Evolutionary conservation across 192 early-diverging fungal species (phyloP), one percentile per base, ranked within the genome.

Genomic region (Entomortierella beljakovae): DNA sequence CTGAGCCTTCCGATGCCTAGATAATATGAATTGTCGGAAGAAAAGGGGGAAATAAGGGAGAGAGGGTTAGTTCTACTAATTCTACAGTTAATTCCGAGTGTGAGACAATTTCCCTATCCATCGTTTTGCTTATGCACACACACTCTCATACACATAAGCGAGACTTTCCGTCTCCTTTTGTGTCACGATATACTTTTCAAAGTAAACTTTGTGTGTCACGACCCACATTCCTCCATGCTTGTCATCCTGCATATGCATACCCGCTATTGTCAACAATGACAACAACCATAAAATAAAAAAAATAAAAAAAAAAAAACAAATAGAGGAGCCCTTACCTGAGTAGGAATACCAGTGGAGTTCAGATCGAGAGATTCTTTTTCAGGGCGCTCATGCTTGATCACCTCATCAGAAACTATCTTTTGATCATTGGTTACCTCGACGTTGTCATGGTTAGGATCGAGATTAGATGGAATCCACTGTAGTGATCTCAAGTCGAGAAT

Each of bases 401-500:
- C 42, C 9, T 43, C 42, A 43, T 43, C 42, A 43, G 42, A 43
- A 18, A 43, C 42, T 13, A 43, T 13, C 9, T 18, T 43, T 9
- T 13, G 42, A 13, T 43, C n/a, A n/a, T n/a, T n/a, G n/a, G n/a
- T n/a, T n/a, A n/a, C n/a, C n/a, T n/a, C 15, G 15, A 16, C 7
- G 43, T 15, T 15, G 11, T 26, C 26, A n/a, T 13, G 23, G 31
- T 28, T 38, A 20, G 33, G 23, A 54, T 64, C 61, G 32, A 79
- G 69, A 1, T 31, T 34, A 28, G 76, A 69, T 0, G 80, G 56
- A 33, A 81, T 64, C 89, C 89, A 90, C 0, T 66, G 57, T 51
- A 81, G 55, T 15, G 80, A 71, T 11, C 62, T 40, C 42, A 89
- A 28, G 46, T 85, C 82, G 16, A 89, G 66, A 9, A 77, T 81